Percentiles rank a stretch among this genome's conserved stretches.
Conservation (phyloP, 805 yeast genomes). For the Candida piceae region DNA sequence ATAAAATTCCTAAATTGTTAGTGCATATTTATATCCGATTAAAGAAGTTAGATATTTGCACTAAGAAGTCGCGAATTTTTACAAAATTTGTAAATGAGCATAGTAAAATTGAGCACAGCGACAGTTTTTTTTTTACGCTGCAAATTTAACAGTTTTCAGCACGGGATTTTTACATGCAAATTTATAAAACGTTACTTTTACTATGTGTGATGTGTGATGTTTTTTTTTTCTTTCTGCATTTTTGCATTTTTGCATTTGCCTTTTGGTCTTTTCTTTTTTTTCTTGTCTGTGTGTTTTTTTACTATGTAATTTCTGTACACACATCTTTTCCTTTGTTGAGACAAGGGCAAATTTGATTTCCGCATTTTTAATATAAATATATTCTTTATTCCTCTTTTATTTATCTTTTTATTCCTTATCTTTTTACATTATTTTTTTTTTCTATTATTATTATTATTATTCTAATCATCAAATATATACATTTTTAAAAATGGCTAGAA, state of each 20-base stretch:
- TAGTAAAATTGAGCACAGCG: no score
- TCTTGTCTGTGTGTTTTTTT: not conserved
- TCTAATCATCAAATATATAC: not conserved
- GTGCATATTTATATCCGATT: no score
- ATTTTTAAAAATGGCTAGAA: conserved; percentile 68
- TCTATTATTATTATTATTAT: not conserved
- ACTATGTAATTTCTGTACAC: no score
- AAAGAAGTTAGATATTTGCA: not conserved
- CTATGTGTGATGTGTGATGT: no score
- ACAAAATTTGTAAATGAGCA: not conserved
- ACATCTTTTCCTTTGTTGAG: no score
- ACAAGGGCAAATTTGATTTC: not conserved
- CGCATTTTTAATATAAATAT: not conserved
- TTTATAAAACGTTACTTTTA: no score
- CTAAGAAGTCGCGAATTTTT: not conserved
- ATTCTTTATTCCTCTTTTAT: not conserved
- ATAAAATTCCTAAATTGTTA: not conserved
- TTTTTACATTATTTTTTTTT: not conserved
- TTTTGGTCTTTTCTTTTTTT: not conserved
- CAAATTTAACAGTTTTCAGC: no score
- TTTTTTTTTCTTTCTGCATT: no score
- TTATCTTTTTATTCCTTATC: not conserved
- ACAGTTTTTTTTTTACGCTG: no score
- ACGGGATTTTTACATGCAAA: no score
- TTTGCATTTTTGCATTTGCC: not conserved